Evolutionary conservation across 139 green algal genomes (phyloP).

Genomic region (Tetraselmis chui): DNA sequence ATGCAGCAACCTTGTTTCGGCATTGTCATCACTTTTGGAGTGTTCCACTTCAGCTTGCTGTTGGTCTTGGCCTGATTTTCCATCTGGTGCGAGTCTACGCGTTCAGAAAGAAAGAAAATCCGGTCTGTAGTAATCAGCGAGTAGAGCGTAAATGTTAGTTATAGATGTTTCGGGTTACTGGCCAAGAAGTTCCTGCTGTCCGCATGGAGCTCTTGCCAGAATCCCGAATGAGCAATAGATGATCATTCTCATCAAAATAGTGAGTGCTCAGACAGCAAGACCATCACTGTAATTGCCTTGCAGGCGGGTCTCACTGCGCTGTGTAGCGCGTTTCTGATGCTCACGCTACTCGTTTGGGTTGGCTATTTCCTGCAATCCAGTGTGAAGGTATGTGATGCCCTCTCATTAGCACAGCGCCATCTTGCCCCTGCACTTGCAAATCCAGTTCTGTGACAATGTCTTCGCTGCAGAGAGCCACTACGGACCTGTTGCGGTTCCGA

Average conservation of each 20-base stretch:
- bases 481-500: not conserved
- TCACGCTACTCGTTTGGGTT: not conserved
- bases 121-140: not conserved
- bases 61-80: not conserved
- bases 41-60: not conserved
- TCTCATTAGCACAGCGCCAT: not conserved
- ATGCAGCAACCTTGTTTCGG: not conserved
- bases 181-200: not conserved
- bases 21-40: not conserved
- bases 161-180: not conserved
- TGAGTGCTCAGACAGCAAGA: not conserved
- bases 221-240: too few relatives aligned
- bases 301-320: too few relatives aligned
- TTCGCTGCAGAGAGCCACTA: too few relatives aligned
- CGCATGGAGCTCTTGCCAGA: not conserved
- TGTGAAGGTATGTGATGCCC: not conserved
- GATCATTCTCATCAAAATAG: not conserved
- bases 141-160: not conserved
- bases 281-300: too few relatives aligned
- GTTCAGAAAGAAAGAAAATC: too few relatives aligned
- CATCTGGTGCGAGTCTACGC: not conserved
- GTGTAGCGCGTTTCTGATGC: not conserved
- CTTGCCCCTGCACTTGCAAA: not conserved
- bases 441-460: too few relatives aligned
- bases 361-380: too few relatives aligned